phyloP scores from a whole-genome alignment of 257 asterid genomes.

The Jasminum sambac region DNA sequence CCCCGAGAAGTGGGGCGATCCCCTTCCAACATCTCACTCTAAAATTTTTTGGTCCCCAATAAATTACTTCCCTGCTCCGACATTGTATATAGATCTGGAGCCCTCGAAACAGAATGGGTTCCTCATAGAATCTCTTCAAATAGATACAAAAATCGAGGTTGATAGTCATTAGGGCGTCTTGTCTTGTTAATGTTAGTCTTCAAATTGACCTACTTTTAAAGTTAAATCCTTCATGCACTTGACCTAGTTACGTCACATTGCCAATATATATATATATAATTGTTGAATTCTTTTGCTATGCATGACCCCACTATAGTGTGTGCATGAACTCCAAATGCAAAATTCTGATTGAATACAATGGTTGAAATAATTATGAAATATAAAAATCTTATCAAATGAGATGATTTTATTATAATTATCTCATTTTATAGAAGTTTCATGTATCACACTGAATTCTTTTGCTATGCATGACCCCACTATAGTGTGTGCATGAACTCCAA shows the following conservation, averaged over 20 bases:
- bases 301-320: neutral
- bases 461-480: neutral
- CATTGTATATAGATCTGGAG: slow-evolving; percentile 38
- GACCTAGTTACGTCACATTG: slow-evolving; percentile 22
- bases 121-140: slow-evolving; percentile 13
- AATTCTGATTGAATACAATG: too few relatives aligned
- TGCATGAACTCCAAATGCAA: too few relatives aligned
- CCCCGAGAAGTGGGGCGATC: too few relatives aligned
- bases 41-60: too few relatives aligned
- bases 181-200: slow-evolving; percentile 4
- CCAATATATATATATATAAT: neutral
- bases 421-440: too few relatives aligned
- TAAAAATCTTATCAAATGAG: too few relatives aligned
- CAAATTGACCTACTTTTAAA: neutral
- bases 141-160: slow-evolving; percentile 27
- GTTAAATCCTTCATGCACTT: slow-evolving; percentile 18
- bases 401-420: too few relatives aligned
- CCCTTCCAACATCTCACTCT: too few relatives aligned
- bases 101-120: slow-evolving; percentile 32
- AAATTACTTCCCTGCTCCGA: too few relatives aligned
- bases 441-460: neutral
- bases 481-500: neutral
- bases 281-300: neutral
- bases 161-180: neutral
- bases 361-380: too few relatives aligned